Conservation (phyloP, 2,329 filamentous ascomycete genomes). For the Monosporascus sp. region DNA sequence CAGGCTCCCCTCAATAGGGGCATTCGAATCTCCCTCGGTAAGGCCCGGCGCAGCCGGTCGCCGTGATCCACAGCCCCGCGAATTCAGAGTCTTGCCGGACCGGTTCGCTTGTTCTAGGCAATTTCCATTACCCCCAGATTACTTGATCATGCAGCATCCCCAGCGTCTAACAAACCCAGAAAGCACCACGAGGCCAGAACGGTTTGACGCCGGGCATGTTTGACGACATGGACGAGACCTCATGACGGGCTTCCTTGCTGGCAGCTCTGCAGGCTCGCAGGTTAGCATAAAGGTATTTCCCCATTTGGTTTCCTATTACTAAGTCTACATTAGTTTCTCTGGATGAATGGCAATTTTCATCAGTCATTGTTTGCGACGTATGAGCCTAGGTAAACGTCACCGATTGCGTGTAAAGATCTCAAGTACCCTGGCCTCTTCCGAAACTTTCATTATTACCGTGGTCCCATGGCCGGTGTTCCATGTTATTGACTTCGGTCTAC, state of each 20-base stretch:
- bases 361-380: conserved; percentile 14
- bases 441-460: background rate
- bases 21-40: background rate
- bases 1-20: background rate
- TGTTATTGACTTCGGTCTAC: background rate
- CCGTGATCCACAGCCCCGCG: conserved; percentile 18
- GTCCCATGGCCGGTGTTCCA: background rate
- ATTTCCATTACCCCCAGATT: conserved; percentile 29
- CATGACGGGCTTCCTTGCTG: conserved; percentile 19
- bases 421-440: conserved; percentile 8
- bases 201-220: conserved; percentile 23
- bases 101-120: conserved; percentile 17
- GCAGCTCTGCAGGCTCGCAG: conserved; percentile 7
- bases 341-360: conserved; percentile 7
- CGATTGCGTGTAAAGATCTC: conserved; percentile 8
- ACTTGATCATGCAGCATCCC: conserved; percentile 22
- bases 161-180: conserved; percentile 18
- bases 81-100: conserved; percentile 1
- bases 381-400: conserved; percentile 17
- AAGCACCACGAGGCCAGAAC: conserved; percentile 20
- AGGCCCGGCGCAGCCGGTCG: background rate
- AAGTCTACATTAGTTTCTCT: conserved; percentile 13
- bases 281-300: conserved; percentile 9
- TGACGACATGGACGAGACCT: conserved; percentile 5
- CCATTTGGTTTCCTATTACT: conserved; percentile 17